Evolutionary conservation across 1,284 basidiomycete species (phyloP).

Genomic region (Coniferiporia sulphurascens): DNA sequence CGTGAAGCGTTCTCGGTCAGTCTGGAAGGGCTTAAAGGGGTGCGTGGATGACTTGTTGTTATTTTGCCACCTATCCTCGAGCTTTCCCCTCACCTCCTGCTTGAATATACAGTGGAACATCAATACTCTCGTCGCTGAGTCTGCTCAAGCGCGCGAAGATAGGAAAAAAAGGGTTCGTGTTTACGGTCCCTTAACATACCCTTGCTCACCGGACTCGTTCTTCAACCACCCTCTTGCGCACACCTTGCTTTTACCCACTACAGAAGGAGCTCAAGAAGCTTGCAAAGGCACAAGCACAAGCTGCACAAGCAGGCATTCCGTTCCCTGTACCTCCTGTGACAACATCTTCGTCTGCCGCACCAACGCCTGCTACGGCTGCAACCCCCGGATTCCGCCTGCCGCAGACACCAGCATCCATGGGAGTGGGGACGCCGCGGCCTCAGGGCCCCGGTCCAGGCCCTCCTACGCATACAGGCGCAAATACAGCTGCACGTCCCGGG

Average conservation of each 20-base stretch:
- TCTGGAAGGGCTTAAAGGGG: conserved; percentile 69
- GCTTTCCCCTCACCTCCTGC: conserved; percentile 24
- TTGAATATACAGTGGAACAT: conserved; percentile 68
- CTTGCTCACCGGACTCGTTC: conserved; percentile 19
- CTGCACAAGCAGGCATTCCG: conserved; percentile 25
- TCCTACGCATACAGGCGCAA: not conserved
- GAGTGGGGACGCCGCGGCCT: conserved; percentile 33
- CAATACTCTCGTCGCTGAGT: conserved; percentile 56
- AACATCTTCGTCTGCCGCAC: conserved; percentile 21
- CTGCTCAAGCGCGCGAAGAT: conserved; percentile 72
- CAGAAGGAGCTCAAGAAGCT: conserved; percentile 72
- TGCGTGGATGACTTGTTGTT: conserved; percentile 37
- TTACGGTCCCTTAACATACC: conserved; percentile 4
- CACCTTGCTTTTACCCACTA: not conserved
- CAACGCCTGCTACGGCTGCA: conserved; percentile 9
- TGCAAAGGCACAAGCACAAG: conserved; percentile 56
- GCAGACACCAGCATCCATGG: conserved; percentile 16
- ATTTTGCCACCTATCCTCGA: conserved; percentile 17
- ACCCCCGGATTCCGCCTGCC: conserved; percentile 11
- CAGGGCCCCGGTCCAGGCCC: conserved; percentile 16
- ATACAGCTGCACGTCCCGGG: not conserved
- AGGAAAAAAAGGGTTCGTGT: conserved; percentile 66
- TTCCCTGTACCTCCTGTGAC: conserved; percentile 27
- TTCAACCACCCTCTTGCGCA: not conserved
- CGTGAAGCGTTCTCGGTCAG: conserved; percentile 68